Evolutionary conservation across 2,329 filamentous ascomycete species (phyloP).

Genomic region (Neobulgaria alba): DNA sequence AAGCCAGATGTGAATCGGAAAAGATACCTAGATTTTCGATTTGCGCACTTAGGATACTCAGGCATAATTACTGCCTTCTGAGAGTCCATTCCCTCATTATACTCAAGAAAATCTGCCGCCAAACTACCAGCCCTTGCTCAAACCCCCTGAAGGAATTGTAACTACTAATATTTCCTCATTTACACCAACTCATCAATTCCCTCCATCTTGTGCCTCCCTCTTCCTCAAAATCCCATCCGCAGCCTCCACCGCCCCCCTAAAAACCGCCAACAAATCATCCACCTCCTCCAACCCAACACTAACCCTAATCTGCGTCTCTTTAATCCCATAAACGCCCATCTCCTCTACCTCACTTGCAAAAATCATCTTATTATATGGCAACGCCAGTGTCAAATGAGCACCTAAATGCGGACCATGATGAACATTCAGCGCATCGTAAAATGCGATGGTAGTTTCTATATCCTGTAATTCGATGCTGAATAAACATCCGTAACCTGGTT

Average conservation of each 20-base stretch:
- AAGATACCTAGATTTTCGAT: too few relatives aligned
- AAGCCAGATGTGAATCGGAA: too few relatives aligned
- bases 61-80: too few relatives aligned
- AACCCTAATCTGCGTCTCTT: slow-evolving; percentile 16
- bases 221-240: slow-evolving; percentile 9
- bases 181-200: too few relatives aligned
- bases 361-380: slow-evolving; percentile 24
- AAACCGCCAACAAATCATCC: slow-evolving; percentile 14
- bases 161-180: too few relatives aligned
- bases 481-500: slow-evolving; percentile 47
- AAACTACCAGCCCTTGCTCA: too few relatives aligned
- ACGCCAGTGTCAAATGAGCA: slow-evolving; percentile 41
- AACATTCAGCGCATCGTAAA: slow-evolving; percentile 41
- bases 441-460: slow-evolving; percentile 34
- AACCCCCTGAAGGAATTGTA: too few relatives aligned
- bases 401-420: slow-evolving; percentile 46
- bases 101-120: too few relatives aligned
- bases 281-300: slow-evolving; percentile 18
- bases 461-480: slow-evolving; percentile 42
- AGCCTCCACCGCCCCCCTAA: slow-evolving; percentile 14
- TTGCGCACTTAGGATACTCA: too few relatives aligned
- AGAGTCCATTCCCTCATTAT: too few relatives aligned
- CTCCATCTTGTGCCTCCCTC: not conserved
- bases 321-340: slow-evolving; percentile 9
- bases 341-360: slow-evolving; percentile 16